A percentile compares a stretch with the other conserved stretches of the same genome.
These are phyloP conservation scores for Willaertia magna DNA, from an alignment of 208 protist species.

Conservation along the genomic window DNA sequence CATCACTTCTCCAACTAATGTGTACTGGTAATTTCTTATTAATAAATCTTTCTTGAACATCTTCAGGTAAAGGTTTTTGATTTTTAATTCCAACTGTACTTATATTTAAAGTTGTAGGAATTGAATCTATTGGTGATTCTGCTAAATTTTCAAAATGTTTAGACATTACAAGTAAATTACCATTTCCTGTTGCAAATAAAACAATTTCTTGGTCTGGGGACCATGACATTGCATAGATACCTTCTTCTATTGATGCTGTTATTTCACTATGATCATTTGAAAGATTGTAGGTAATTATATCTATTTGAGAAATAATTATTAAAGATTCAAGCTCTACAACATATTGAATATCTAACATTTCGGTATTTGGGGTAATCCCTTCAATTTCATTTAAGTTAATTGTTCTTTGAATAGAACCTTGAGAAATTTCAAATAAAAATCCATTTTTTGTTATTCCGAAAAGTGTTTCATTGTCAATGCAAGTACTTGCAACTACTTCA, in stretches of 20 bases:
- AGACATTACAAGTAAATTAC: not conserved
- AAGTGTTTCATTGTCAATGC: not conserved
- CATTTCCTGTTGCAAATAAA: slow-evolving; percentile 4
- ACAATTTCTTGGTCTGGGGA: slow-evolving; percentile 16
- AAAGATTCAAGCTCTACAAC: not conserved
- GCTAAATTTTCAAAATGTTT: not conserved
- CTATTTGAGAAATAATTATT: not conserved
- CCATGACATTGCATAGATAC: slow-evolving; percentile 14
- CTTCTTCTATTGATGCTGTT: not conserved
- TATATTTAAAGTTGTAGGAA: not conserved
- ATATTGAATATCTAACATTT: not conserved
- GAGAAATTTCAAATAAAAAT: not conserved
- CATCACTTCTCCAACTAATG: slow-evolving; percentile 12
- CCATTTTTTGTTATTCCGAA: not conserved
- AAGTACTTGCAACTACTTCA: not conserved
- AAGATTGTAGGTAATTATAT: not conserved
- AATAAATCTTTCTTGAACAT: not conserved
- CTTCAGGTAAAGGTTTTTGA: not conserved
- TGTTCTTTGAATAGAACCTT: not conserved
- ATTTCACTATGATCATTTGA: not conserved
- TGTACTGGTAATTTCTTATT: not conserved
- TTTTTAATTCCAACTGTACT: not conserved
- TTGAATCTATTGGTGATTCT: not conserved
- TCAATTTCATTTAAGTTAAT: not conserved
- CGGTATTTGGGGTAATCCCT: not conserved